phyloP scores from a whole-genome alignment of 768 basidiomycete species.

The Multifurca ochricompacta region DNA sequence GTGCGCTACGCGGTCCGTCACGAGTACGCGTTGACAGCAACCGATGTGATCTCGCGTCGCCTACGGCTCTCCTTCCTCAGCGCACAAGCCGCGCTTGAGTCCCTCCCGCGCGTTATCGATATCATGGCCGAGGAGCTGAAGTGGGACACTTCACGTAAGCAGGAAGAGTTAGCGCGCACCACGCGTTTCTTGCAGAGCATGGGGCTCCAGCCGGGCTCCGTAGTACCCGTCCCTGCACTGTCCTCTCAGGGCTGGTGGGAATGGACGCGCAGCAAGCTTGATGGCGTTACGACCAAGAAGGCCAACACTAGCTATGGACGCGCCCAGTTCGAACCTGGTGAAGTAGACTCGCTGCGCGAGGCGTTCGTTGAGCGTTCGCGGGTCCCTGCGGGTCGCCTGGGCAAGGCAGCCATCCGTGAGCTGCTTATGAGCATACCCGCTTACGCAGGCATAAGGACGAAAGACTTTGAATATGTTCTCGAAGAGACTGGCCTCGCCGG shows the following conservation, averaged over 20 bases:
- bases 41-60: constrained; percentile 88
- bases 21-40: constrained; percentile 89
- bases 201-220: constrained; percentile 54
- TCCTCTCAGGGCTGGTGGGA: constrained; percentile 8
- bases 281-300: not conserved
- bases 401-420: constrained; percentile 30
- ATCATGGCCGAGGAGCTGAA: constrained; percentile 83
- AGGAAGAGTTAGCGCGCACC: constrained; percentile 49
- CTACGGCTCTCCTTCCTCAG: constrained; percentile 94
- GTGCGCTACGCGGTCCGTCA: constrained; percentile 79
- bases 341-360: constrained; percentile 35
- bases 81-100: constrained; percentile 72
- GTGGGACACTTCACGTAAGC: constrained; percentile 59
- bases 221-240: not conserved
- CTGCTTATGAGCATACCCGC: constrained; percentile 31
- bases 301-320: constrained; percentile 33
- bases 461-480: constrained; percentile 70
- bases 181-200: constrained; percentile 71
- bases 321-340: constrained; percentile 47
- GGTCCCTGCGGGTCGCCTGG: constrained; percentile 30
- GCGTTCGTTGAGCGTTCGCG: constrained; percentile 31
- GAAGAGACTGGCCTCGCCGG: constrained; percentile 62
- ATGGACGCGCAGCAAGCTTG: constrained; percentile 5
- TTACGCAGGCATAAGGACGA: constrained; percentile 51
- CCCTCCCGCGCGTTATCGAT: constrained; percentile 81